Percentiles rank a stretch among this genome's conserved stretches.
Evolutionary conservation across 495 filamentous ascomycete genomes (phyloP).

Genomic region (Eremomyces bilateralis): DNA sequence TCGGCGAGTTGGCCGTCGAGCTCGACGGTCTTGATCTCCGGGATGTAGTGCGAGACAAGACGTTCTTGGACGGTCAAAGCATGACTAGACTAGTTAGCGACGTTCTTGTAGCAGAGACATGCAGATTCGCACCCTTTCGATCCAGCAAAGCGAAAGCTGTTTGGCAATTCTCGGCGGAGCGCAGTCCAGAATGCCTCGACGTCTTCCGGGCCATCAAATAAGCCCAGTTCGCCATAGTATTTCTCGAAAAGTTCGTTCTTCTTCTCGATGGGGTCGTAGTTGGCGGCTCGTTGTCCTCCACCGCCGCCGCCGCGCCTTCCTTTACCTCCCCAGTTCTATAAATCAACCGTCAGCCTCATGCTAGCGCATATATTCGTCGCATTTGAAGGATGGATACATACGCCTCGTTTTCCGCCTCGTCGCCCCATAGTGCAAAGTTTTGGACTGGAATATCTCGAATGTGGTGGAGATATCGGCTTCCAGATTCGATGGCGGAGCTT

Average conservation of each 20-base stretch:
- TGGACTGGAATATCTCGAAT: too few relatives aligned
- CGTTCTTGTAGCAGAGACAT: neutral
- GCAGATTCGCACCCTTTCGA: constrained; percentile 46
- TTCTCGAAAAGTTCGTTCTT: constrained; percentile 56
- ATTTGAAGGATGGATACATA: too few relatives aligned
- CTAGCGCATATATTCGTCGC: too few relatives aligned
- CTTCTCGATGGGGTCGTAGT: constrained; percentile 38
- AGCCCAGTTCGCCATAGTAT: constrained; percentile 60
- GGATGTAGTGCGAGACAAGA: constrained; percentile 70
- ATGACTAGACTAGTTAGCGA: constrained; percentile 29
- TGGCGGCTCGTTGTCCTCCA: constrained; percentile 14
- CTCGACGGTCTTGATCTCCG: constrained; percentile 61
- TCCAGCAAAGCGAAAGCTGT: constrained; percentile 89
- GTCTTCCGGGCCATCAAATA: constrained; percentile 54
- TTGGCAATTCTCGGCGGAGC: constrained; percentile 64
- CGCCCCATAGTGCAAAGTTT: too few relatives aligned
- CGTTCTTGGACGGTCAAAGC: constrained; percentile 70
- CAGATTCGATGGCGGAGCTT: too few relatives aligned
- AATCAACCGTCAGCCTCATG: too few relatives aligned
- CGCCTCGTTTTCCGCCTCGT: too few relatives aligned
- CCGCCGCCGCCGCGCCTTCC: constrained; percentile 14
- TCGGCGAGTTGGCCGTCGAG: constrained; percentile 61
- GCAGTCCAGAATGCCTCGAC: constrained; percentile 59
- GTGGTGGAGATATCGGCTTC: too few relatives aligned
- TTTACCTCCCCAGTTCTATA: constrained; percentile 3